phyloP scores from a whole-genome alignment of 371 early-diverging fungal species.

The Mucor indicus region DNA sequence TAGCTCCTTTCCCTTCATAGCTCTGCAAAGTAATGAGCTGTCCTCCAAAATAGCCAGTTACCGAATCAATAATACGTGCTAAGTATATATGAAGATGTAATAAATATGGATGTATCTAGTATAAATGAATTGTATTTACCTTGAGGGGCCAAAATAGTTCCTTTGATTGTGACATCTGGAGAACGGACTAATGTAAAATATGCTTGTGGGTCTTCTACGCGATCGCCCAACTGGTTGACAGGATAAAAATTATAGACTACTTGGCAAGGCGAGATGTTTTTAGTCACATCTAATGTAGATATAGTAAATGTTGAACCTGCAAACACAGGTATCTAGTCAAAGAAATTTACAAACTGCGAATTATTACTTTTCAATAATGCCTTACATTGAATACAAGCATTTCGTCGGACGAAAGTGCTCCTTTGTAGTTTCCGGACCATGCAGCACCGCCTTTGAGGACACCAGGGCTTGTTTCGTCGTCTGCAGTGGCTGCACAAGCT shows the following conservation, averaged over 20 bases:
- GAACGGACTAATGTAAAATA: not conserved
- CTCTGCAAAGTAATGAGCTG: not conserved
- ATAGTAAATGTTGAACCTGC: not conserved
- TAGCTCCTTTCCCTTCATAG: not conserved
- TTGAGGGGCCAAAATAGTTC: conserved; percentile 3
- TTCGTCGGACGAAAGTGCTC: not conserved
- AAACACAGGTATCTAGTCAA: conserved; percentile 1
- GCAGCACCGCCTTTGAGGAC: not conserved
- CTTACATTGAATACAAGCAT: conserved; percentile 5
- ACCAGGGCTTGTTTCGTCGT: not conserved
- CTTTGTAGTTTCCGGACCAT: not conserved
- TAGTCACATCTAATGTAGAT: not conserved
- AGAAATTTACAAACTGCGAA: not conserved
- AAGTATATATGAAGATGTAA: not conserved
- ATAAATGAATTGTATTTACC: not conserved
- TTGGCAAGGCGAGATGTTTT: conserved; percentile 1
- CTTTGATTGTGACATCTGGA: not conserved
- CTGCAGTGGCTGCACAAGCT: not conserved
- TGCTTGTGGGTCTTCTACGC: not conserved
- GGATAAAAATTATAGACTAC: conserved; percentile 1
- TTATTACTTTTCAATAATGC: no score
- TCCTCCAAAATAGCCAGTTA: conserved; percentile 1
- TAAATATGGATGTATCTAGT: not conserved
- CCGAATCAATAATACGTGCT: not conserved
- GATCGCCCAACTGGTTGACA: not conserved